Evolutionary conservation across 31 red algal genomes (phyloP), one percentile per base, ranked within the genome.

Genomic region (Asparagopsis taxiformis): DNA sequence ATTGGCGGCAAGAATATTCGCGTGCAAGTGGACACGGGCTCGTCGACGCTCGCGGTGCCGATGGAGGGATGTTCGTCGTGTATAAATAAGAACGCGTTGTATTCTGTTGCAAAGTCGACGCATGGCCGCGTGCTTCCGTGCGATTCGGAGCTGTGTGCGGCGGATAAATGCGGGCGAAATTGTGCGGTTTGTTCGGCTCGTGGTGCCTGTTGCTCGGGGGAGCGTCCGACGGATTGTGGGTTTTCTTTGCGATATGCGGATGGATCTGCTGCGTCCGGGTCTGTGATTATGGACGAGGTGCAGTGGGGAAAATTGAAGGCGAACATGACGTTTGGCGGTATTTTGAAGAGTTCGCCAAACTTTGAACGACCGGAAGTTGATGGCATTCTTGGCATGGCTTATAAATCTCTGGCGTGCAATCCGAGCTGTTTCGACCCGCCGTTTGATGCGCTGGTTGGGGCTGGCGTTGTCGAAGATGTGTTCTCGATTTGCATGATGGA

Each of bases 331-430:
- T 97, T 97, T 77, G 93, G 93, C 20, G 93, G 81, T 11, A 91
- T 97, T 68, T 68, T 91, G 36, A 58, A 59, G 22, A 81, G 91
- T 69, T 91, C 87, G 17, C 65, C 66, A 36, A 83, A 81, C 28
- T 97, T 97, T 87, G 93, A 97, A 72, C 80, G 80, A 7, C 56
- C 80, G 3, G 81, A 88, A 56, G 87, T 97, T 31, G 93, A 97
- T 48, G 93, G 87, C 30, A 91, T 97, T 41, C 65, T 90, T 26
- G 93, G 93, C 15, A 76, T 97, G 75, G 93, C 93, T 28, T 97
- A 88, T 70, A 86, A 86, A 43, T 49, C 77, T 26, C 73, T 97
- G 53, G 93, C 93, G 54, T 97, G 93, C 39, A 97, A 91, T 55
- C 93, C 93, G 66, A 70, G 70, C 15, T 92, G 88, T 55, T 68